Evolutionary conservation across 768 basidiomycete genomes (phyloP).

Genomic region (Auriscalpium microsporum): DNA sequence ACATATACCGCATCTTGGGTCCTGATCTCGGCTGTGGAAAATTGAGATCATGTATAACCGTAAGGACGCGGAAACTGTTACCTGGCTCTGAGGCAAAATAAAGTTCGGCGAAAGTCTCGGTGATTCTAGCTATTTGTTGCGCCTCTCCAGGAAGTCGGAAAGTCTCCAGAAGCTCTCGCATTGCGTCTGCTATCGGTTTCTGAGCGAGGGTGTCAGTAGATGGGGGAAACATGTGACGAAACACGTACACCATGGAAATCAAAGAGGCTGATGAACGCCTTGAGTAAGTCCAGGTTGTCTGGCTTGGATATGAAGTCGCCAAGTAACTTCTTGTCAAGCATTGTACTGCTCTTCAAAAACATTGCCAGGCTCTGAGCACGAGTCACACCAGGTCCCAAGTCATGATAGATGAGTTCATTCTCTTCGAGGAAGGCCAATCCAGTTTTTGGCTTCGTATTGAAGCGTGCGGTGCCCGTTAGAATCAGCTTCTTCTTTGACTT

Average conservation of each 20-base stretch:
- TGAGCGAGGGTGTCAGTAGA: conserved; percentile 22
- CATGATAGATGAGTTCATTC: conserved; percentile 76
- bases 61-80: conserved; percentile 18
- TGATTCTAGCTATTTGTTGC: conserved; percentile 89
- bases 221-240: not conserved
- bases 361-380: conserved; percentile 64
- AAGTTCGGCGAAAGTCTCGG: conserved; percentile 87
- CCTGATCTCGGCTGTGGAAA: conserved; percentile 68
- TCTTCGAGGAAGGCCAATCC: conserved; percentile 90
- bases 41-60: not conserved
- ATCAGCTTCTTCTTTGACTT: conserved; percentile 87
- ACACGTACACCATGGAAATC: conserved; percentile 79
- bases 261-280: conserved; percentile 80
- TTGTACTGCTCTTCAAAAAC: conserved; percentile 77
- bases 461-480: conserved; percentile 72
- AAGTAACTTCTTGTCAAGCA: conserved; percentile 86
- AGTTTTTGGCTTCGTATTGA: conserved; percentile 88
- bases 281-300: conserved; percentile 77
- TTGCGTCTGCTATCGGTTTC: conserved; percentile 93
- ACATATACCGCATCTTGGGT: conserved; percentile 91
- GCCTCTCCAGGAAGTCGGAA: conserved; percentile 94
- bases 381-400: conserved; percentile 47
- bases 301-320: conserved; percentile 91
- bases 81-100: conserved; percentile 85
- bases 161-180: conserved; percentile 88